Evolutionary conservation across 192 early-diverging fungal genomes (phyloP).

Genomic region (Gryganskiella cystojenkinii): DNA sequence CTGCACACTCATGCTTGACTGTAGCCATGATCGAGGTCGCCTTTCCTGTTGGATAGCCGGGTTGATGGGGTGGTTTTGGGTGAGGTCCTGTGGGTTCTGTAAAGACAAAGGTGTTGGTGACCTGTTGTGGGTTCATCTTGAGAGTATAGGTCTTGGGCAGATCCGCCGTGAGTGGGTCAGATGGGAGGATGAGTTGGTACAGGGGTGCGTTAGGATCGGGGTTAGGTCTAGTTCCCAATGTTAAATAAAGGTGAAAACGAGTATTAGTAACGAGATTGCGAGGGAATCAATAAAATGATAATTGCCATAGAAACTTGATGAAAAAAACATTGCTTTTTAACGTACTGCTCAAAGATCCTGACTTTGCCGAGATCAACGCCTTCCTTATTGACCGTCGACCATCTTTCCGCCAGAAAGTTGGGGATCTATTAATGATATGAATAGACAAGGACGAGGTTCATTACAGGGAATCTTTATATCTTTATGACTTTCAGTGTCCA

Average conservation of each 20-base stretch:
- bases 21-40: constrained; percentile 70
- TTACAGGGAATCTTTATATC: too few relatives aligned
- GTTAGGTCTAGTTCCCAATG: constrained; percentile 26
- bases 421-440: constrained; percentile 67
- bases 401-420: constrained; percentile 87
- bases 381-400: constrained; percentile 73
- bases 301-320: too few relatives aligned
- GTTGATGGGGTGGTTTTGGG: constrained; percentile 27
- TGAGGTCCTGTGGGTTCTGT: constrained; percentile 64
- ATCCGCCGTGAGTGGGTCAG: constrained; percentile 64
- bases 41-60: constrained; percentile 55
- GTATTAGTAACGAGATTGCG: too few relatives aligned
- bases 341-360: constrained; percentile 73
- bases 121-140: constrained; percentile 72
- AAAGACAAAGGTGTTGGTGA: constrained; percentile 84
- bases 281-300: too few relatives aligned
- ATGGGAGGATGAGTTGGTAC: constrained; percentile 77
- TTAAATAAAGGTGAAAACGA: neutral
- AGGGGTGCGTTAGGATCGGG: constrained; percentile 57
- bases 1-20: constrained; percentile 78
- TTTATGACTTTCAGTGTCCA: too few relatives aligned
- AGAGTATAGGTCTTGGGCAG: constrained; percentile 90
- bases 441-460: too few relatives aligned
- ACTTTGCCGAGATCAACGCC: constrained; percentile 83
- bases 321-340: too few relatives aligned